Base-by-base conservation (phyloP, 2,329 filamentous ascomycete species). In the Cladorrhinum sp. region DNA sequence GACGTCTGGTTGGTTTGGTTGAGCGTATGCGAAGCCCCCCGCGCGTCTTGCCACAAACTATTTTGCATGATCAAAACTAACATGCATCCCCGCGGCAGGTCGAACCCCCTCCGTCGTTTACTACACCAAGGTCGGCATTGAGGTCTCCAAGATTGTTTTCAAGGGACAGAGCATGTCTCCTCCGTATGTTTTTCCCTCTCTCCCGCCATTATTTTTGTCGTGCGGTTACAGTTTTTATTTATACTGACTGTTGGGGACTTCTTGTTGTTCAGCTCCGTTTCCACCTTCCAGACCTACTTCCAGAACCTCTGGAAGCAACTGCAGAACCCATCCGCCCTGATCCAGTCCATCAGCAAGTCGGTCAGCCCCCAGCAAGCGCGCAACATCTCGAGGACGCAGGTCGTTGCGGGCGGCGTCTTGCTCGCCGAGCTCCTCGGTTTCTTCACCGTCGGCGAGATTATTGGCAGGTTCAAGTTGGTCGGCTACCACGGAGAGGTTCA, bases 401-500 rank as follows among this genome's bases (percentile, higher is more conserved):
- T 94, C 69, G 83, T 84, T 59, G 78, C 89, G 58, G 89, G 84
- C 63, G 91, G 90, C 69, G 90, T 99, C 62, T 80, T 97, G 64
- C 78, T 83, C 53, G 93, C 93, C 60, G 94, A 99, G 80, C 84
- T 92, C 55, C 79, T 99, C 68, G 95, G 95, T 64, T 99, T 99
- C 86, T 99, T 98, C 85, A 96, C 93, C 64, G 86, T 98, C 59
- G 95, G 95, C 67, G 93, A 98, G 84, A 98, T 99, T 77, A 87
- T 99, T 72, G 95, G 95, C 72, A 86, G 93, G 73, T 86, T 95
- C 81, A 98, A 99, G 89, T 77, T 99, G 70, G 83, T 99, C 70
- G 95, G 95, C 67, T 99, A 99, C 84, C 85, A 84, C 77, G 90
- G 90, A 73, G 86, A 90, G 74, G 73, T 75, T 66, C 76, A 76